phyloP scores from a whole-genome alignment of 179 eudicot species.

The Corrigiola litoralis region DNA sequence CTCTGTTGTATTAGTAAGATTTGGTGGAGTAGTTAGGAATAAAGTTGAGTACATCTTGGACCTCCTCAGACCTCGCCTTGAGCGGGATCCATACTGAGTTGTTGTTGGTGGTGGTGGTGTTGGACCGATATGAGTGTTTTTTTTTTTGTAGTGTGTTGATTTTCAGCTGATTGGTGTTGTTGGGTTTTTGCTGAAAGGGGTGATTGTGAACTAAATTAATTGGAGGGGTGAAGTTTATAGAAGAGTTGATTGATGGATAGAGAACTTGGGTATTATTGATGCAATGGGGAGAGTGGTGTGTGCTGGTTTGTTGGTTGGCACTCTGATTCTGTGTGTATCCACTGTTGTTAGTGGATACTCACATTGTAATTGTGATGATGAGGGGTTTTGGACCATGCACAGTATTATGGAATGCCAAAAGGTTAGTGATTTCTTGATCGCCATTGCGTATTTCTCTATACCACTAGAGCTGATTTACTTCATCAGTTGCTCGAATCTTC shows the following conservation, averaged over 20 bases:
- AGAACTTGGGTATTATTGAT: slow-evolving; percentile 14
- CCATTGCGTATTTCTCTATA: slow-evolving; percentile 84
- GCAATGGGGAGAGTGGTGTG: slow-evolving; percentile 54
- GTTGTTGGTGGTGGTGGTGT: neutral
- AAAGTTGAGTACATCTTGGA: neutral
- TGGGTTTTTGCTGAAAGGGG: slow-evolving; percentile 7
- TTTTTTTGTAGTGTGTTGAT: neutral
- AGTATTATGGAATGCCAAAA: slow-evolving; percentile 64
- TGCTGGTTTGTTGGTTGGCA: slow-evolving; percentile 39
- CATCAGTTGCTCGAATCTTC: slow-evolving; percentile 73
- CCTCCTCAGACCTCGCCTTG: no score
- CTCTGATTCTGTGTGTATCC: slow-evolving; percentile 33
- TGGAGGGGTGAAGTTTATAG: neutral
- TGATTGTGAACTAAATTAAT: neutral
- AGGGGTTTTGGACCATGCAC: slow-evolving; percentile 64
- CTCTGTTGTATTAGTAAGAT: neutral
- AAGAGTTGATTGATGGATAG: neutral
- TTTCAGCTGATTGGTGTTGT: slow-evolving; percentile 7
- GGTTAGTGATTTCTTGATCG: slow-evolving; percentile 85
- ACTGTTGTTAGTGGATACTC: slow-evolving; percentile 38
- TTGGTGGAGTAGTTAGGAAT: slow-evolving; percentile 3
- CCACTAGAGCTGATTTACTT: slow-evolving; percentile 87
- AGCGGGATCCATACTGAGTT: neutral
- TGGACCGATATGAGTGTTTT: neutral
- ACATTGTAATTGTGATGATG: slow-evolving; percentile 72